Conservation (phyloP, 2,329 filamentous ascomycete species). For the Paraconiothyrium brasiliense region DNA sequence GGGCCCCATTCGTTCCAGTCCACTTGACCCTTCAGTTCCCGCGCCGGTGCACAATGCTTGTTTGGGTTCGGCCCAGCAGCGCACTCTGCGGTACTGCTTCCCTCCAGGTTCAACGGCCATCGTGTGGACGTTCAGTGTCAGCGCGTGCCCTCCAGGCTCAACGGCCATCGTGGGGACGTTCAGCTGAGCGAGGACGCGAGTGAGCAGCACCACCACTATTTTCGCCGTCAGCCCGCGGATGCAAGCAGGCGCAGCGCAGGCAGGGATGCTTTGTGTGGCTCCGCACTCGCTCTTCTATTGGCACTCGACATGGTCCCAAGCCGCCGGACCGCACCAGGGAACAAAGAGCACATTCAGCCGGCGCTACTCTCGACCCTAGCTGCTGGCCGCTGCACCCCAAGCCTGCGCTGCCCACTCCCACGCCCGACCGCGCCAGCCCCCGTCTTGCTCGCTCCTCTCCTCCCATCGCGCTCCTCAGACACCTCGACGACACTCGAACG, state of each 20-base stretch:
- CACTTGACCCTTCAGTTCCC: slow-evolving; percentile 4
- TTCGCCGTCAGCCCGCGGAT: background rate
- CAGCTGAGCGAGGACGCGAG: too few species aligned
- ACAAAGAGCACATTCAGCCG: slow-evolving; percentile 14
- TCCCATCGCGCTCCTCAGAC: background rate
- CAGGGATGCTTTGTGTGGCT: background rate
- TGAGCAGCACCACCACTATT: too few species aligned
- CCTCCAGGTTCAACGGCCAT: too few species aligned
- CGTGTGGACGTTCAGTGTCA: too few species aligned
- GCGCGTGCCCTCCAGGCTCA: too few species aligned
- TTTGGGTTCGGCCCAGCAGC: background rate
- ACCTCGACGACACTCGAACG: background rate
- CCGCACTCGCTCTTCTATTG: background rate
- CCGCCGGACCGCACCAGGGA: background rate
- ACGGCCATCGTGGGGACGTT: too few species aligned
- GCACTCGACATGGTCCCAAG: background rate
- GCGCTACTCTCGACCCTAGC: background rate
- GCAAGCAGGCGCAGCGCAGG: background rate
- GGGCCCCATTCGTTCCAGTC: slow-evolving; percentile 1
- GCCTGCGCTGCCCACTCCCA: background rate
- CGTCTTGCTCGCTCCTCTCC: slow-evolving; percentile 9
- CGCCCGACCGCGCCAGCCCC: background rate
- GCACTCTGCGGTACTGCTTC: too few species aligned
- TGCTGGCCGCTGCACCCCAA: background rate
- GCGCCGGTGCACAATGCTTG: background rate